Conservation (phyloP, 768 basidiomycete species). For the Mycena amicta region DNA sequence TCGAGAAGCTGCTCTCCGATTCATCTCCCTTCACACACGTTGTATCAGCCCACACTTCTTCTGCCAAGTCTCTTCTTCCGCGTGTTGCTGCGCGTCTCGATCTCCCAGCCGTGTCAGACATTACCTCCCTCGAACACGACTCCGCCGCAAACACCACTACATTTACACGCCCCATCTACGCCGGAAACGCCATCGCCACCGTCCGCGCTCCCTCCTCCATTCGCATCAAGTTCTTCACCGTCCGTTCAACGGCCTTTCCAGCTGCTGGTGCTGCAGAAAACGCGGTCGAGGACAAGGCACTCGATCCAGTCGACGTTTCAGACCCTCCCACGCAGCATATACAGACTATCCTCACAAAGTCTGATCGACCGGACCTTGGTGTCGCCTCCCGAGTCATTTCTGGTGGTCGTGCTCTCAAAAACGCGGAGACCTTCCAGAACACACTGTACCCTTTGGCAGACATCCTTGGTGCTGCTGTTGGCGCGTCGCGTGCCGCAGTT, state of each 20-base stretch:
- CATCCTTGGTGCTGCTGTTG: conserved; percentile 90
- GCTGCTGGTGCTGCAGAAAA: conserved; percentile 58
- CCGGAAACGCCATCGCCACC: conserved; percentile 95
- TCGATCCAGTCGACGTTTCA: conserved; percentile 65
- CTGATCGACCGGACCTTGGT: conserved; percentile 90
- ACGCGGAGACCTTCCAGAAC: conserved; percentile 86
- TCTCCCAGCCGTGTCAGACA: conserved; percentile 88
- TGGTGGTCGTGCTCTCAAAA: conserved; percentile 93
- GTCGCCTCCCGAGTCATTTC: conserved; percentile 88
- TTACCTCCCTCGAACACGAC: conserved; percentile 81
- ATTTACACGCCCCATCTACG: conserved; percentile 94
- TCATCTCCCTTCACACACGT: conserved; percentile 82
- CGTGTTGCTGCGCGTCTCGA: conserved; percentile 90
- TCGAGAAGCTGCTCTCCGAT: conserved; percentile 71
- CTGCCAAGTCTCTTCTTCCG: conserved; percentile 90
- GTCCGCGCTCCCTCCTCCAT: conserved; percentile 79
- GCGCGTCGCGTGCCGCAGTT: conserved; percentile 97
- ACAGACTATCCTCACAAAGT: conserved; percentile 79
- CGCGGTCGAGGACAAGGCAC: conserved; percentile 59
- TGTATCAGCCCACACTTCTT: conserved; percentile 88
- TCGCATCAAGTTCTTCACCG: conserved; percentile 91
- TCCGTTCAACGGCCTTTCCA: conserved; percentile 88
- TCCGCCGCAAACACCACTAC: conserved; percentile 70
- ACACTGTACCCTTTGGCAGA: conserved; percentile 93
- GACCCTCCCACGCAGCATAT: conserved; percentile 65